These are phyloP conservation scores for Aspergillus ochraceoroseus DNA, from an alignment of 2,329 filamentous ascomycete genomes.

Conservation along the genomic window DNA sequence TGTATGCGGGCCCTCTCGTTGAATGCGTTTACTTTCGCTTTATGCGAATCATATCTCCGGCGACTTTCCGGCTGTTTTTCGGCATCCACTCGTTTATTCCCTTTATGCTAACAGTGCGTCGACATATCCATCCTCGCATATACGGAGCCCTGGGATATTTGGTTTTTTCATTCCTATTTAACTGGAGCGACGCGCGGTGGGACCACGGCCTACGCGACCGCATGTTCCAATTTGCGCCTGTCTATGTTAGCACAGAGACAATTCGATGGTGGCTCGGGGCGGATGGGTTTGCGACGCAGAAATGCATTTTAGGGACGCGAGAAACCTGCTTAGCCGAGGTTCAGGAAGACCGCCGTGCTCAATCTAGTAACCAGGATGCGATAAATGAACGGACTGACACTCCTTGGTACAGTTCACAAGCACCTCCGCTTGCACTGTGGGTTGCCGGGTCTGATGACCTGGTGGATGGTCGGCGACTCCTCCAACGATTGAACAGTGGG, in stretches of 20 bases:
- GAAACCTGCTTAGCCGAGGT: constrained; percentile 63
- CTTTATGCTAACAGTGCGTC: constrained; percentile 82
- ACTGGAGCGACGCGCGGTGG: constrained; percentile 82
- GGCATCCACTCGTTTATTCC: constrained; percentile 93
- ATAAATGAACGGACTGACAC: constrained; percentile 36
- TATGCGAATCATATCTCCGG: constrained; percentile 73
- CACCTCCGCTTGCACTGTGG: constrained; percentile 84
- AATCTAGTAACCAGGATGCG: constrained; percentile 14
- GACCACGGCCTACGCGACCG: constrained; percentile 71
- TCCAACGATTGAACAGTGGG: constrained; percentile 68
- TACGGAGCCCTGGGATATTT: constrained; percentile 82
- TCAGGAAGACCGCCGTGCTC: constrained; percentile 33
- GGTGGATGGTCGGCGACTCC: constrained; percentile 71
- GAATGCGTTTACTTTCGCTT: constrained; percentile 88
- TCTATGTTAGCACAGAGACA: constrained; percentile 81
- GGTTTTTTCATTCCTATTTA: constrained; percentile 84
- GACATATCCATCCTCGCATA: constrained; percentile 57
- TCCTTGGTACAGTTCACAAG: constrained; percentile 77
- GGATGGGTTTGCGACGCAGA: constrained; percentile 78
- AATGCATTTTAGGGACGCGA: constrained; percentile 77
- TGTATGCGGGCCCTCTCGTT: constrained; percentile 81
- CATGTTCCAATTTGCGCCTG: constrained; percentile 88
- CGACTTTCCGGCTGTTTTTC: constrained; percentile 73
- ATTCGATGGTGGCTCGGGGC: constrained; percentile 95
- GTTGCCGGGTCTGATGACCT: constrained; percentile 76